Percentiles rank a stretch among this genome's conserved stretches.
phyloP scores from a whole-genome alignment of 2,329 filamentous ascomycete species.

The Xylariaceae sp. region DNA sequence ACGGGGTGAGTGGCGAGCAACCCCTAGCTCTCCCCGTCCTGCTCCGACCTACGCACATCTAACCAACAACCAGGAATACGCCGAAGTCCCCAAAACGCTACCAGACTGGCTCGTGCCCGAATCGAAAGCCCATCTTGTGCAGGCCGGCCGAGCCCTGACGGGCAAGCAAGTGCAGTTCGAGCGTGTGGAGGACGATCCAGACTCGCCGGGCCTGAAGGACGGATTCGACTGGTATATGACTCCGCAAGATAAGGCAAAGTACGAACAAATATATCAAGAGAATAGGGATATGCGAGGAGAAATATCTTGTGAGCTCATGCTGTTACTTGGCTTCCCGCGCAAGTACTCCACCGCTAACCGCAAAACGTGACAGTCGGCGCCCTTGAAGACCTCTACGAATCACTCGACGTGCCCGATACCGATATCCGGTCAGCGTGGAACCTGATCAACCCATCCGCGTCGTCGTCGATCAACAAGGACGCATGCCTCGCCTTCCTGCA shows the following conservation, averaged over 20 bases:
- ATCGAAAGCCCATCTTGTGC: constrained; percentile 88
- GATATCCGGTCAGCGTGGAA: constrained; percentile 96
- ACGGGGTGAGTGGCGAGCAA: constrained; percentile 63
- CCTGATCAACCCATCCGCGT: constrained; percentile 88
- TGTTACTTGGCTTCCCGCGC: not conserved
- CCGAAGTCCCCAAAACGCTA: constrained; percentile 80
- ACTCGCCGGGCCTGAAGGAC: constrained; percentile 84
- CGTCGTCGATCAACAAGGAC: constrained; percentile 86
- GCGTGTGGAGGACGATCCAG: constrained; percentile 78
- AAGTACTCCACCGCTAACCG: not conserved
- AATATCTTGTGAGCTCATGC: constrained; percentile 65
- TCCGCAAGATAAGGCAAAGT: constrained; percentile 86
- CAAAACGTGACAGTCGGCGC: constrained; percentile 62
- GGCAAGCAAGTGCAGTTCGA: constrained; percentile 84
- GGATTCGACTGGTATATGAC: constrained; percentile 99
- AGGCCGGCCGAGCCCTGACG: constrained; percentile 77
- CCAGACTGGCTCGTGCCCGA: constrained; percentile 98
- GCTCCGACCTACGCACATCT: not conserved
- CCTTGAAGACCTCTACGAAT: constrained; percentile 82
- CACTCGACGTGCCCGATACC: constrained; percentile 71
- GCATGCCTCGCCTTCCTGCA: constrained; percentile 93
- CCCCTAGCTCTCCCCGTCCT: constrained; percentile 34
- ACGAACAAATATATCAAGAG: constrained; percentile 95
- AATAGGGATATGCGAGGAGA: constrained; percentile 87
- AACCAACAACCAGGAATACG: constrained; percentile 67